Percentiles rank a stretch among this genome's conserved stretches.
Evolutionary conservation across 108 stramenopile genomes (phyloP).

Genomic region (Seminavis robusta): DNA sequence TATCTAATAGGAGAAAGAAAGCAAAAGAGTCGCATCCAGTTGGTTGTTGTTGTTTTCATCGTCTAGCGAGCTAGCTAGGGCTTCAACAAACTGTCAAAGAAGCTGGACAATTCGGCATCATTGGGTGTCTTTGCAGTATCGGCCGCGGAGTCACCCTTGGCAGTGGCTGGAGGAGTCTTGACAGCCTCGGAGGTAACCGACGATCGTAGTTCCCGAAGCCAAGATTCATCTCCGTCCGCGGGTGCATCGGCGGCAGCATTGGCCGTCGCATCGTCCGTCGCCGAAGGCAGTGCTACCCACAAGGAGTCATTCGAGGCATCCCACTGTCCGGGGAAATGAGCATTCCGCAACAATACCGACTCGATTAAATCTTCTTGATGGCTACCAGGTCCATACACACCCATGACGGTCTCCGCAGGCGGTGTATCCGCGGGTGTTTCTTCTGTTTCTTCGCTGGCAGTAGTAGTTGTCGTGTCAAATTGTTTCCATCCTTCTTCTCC

Average conservation of each 20-base stretch:
- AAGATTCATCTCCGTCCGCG: constrained; percentile 60
- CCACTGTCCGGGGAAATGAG: constrained; percentile 81
- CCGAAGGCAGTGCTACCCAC: constrained; percentile 64
- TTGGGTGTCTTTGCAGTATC: no score
- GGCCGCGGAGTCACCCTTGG: no score
- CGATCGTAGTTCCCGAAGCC: constrained; percentile 69
- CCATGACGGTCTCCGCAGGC: constrained; percentile 5
- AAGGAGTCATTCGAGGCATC: constrained; percentile 74
- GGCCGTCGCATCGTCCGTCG: no score
- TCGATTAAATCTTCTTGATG: constrained; percentile 79
- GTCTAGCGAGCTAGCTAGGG: no score
- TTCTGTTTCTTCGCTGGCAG: neutral
- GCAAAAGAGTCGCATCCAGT: no score
- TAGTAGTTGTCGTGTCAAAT: neutral
- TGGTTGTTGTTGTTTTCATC: no score
- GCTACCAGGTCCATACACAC: constrained; percentile 50
- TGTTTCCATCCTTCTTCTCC: constrained; percentile 23
- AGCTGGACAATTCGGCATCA: no score
- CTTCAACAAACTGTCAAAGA: no score
- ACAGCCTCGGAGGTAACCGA: constrained; percentile 49
- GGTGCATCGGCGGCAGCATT: no score
- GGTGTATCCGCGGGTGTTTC: constrained; percentile 6
- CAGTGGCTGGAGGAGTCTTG: no score
- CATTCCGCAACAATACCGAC: constrained; percentile 66
- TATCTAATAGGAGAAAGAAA: no score